Base-by-base conservation (phyloP, 495 filamentous ascomycete genomes). In the Penicillium maclennaniae region DNA sequence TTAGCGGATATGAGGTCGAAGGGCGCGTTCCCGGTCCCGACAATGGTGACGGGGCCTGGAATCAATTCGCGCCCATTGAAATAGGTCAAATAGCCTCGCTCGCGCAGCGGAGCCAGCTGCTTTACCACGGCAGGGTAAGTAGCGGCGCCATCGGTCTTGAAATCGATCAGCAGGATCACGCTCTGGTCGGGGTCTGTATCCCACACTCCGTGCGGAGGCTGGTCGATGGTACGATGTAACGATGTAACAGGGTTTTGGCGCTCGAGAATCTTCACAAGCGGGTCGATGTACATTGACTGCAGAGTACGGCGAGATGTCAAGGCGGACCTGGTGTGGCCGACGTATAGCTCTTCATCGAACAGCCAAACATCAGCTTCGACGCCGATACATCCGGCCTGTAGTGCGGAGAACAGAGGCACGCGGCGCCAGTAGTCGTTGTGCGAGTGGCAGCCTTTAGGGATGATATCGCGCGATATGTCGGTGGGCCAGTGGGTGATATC, bases 281-380 rank as follows among this genome's bases (percentile, higher is more conserved):
- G 83, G 34, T 82, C 66, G 52, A 84, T 64, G 60, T 86, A 85
- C 39, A 86, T 68, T 15, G 62, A 74, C 8, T 67, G 63, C 15
- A 86, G 65, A 1, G 82, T 85, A 6, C 77, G 74, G 42, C 72
- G 70, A 21, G 59, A 68, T 0, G 71, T 73, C 19, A 83, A 66
- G 28, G 74, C 67, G 1, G 72, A 69, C 7, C 61, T 67, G 7
- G 70, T 74, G 49, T 86, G 83, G 17, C 80, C 81, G 21, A 86
- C 79, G 47, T 74, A 86, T 16, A 89, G 73, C 8, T 89, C 84
- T 4, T 84, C 69, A 42, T 87, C 79, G 56, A 85, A 82, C 9
- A 88, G 79, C 90, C 89, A 97, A 17, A 97, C 84, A 61, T 97
- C 92, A 0, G 89, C 90, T 70, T 97, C 92, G 28, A 92, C 81